Evolutionary conservation across 805 yeast genomes (phyloP).

Genomic region (Lipomyces spencermartinsiae): DNA sequence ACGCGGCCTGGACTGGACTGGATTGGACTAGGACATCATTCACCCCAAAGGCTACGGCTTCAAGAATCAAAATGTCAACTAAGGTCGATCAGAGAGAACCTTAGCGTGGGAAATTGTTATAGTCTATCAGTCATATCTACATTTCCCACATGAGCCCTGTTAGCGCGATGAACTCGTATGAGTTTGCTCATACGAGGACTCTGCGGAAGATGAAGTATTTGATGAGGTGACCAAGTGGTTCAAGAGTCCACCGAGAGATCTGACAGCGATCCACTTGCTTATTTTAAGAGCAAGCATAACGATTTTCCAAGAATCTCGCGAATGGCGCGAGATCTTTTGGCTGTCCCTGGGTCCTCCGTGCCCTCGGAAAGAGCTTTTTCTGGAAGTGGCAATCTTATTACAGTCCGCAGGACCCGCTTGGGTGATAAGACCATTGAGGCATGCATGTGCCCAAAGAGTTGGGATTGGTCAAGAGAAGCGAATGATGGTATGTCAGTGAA

Average conservation of each 20-base stretch:
- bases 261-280: slow-evolving; percentile 8
- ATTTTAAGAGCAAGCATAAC: slow-evolving; percentile 11
- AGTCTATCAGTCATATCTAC: no score
- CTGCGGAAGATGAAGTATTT: slow-evolving; percentile 6
- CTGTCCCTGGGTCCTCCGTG: slow-evolving; percentile 11
- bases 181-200: no score
- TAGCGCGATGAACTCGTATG: no score
- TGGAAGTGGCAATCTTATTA: slow-evolving; percentile 11
- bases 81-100: no score
- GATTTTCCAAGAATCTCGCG: slow-evolving; percentile 10
- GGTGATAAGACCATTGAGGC: not conserved
- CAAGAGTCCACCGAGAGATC: slow-evolving; percentile 6
- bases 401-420: slow-evolving; percentile 12
- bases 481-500: slow-evolving; percentile 4
- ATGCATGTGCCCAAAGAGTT: slow-evolving; percentile 9
- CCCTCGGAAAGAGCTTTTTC: slow-evolving; percentile 10
- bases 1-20: no score
- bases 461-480: slow-evolving; percentile 11
- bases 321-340: slow-evolving; percentile 9
- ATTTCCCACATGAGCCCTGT: no score
- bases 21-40: no score
- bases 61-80: no score
- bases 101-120: no score
- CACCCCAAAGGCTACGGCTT: no score
- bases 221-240: slow-evolving; percentile 11